Evolutionary conservation across 352 stramenopile species (phyloP), one percentile per base, ranked within the genome.

Genomic region (Globisporangium canariense): DNA sequence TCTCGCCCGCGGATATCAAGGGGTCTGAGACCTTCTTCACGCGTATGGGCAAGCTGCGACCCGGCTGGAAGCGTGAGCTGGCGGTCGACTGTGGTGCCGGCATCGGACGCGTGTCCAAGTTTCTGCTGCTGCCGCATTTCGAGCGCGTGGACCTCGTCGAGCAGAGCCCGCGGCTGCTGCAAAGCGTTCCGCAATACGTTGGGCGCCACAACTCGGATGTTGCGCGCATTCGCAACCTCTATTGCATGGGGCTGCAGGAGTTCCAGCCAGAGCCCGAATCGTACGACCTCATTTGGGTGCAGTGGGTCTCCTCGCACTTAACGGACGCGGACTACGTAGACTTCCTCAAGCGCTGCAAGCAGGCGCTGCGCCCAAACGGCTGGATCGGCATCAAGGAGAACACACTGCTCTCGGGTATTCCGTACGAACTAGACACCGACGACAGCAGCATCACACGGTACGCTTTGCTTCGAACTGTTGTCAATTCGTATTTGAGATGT

Each of bases 251-350:
- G 7, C 75, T 99, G 68, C 94, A 98, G 68, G 88, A 97, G 47
- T 97, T 97, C 65, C 70, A 89, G 11, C 90, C 91, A 3, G 41
- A 59, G 13, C 32, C 72, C 34, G 68, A 64, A 7, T 89, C 69
- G 43, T 98, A 98, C 79, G 91, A 98, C 75, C 79, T 99, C 55
- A 93, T 99, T 66, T 99, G 96, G 95, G 90, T 98, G 66, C 97
- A 99, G 76, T 99, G 97, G 97, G 91, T 98, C 50, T 83, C 97
- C 16, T 88, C 90, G 40, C 97, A 99, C 75, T 75, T 99, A 38
- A 98, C 92, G 2, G 97, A 99, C 74, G 67, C 92, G 16, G 96
- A 99, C 74, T 91, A 98, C 38, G 83, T 99, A 45, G 65, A 74
- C 32, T 98, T 98, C 67, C 74, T 99, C 34, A 82, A 86, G 65